phyloP scores from a whole-genome alignment of 2,329 filamentous ascomycete species.

The Paramyrothecium roridum region DNA sequence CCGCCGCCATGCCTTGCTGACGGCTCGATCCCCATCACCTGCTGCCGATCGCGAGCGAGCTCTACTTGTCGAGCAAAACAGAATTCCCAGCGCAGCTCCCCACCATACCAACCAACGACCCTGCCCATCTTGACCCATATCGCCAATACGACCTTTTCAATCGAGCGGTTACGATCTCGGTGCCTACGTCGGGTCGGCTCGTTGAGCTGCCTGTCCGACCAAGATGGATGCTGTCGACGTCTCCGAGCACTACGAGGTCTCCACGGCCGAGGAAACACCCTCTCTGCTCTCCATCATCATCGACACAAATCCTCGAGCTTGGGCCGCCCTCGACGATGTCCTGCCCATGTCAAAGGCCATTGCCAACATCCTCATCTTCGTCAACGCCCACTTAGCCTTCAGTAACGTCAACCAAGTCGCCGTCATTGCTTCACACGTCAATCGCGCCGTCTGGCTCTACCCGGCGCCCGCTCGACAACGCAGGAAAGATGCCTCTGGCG shows the following conservation, averaged over 20 bases:
- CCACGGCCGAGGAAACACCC: slow-evolving; percentile 56
- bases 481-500: slow-evolving; percentile 37
- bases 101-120: neutral
- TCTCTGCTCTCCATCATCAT: slow-evolving; percentile 88
- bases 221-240: slow-evolving; percentile 54
- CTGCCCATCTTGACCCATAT: too few species aligned
- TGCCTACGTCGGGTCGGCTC: slow-evolving; percentile 6
- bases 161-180: too few species aligned
- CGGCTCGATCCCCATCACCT: too few species aligned
- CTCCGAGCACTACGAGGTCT: slow-evolving; percentile 58
- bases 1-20: too few species aligned
- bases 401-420: slow-evolving; percentile 92
- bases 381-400: slow-evolving; percentile 93
- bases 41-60: too few species aligned
- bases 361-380: slow-evolving; percentile 87
- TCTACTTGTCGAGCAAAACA: neutral
- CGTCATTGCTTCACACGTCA: slow-evolving; percentile 83
- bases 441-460: slow-evolving; percentile 87
- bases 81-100: neutral
- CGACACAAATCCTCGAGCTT: slow-evolving; percentile 95
- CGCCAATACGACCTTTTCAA: too few species aligned
- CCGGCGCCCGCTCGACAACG: slow-evolving; percentile 46
- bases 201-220: slow-evolving; percentile 10
- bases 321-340: slow-evolving; percentile 71
- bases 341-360: slow-evolving; percentile 82